These are phyloP conservation scores for Mrakia frigida DNA, from an alignment of 768 basidiomycete genomes.

Conservation along the genomic window DNA sequence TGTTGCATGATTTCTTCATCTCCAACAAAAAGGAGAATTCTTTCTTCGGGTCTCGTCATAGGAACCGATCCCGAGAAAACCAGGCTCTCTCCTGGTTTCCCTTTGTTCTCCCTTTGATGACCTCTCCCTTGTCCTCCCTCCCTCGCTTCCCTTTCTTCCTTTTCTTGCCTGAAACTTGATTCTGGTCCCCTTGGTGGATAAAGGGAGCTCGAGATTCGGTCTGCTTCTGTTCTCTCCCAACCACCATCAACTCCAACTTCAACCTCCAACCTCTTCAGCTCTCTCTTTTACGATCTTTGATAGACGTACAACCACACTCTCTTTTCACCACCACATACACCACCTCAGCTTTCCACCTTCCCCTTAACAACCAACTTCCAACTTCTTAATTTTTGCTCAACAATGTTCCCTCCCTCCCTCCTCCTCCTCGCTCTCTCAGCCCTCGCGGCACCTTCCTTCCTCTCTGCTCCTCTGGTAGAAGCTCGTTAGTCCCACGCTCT, in stretches of 20 bases:
- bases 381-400: not conserved
- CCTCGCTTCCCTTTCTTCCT: not conserved
- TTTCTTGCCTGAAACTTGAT: not conserved
- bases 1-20: not conserved
- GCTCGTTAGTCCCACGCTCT: not conserved
- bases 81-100: not conserved
- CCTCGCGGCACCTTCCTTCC: not conserved
- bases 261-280: not conserved
- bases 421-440: conserved; percentile 1
- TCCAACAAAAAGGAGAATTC: too few species aligned
- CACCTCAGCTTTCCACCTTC: too few species aligned
- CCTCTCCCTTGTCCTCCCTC: not conserved
- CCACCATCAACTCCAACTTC: not conserved
- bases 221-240: not conserved
- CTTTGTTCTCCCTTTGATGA: conserved; percentile 7
- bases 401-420: not conserved
- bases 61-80: not conserved
- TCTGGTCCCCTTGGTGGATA: not conserved
- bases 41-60: not conserved
- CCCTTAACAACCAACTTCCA: too few species aligned
- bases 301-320: too few species aligned
- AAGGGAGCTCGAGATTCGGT: not conserved
- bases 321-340: too few species aligned
- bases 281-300: too few species aligned
- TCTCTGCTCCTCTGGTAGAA: not conserved